These are phyloP conservation scores for Syzygium aromaticum DNA, from an alignment of 345 rosid genomes.

Conservation along the genomic window DNA sequence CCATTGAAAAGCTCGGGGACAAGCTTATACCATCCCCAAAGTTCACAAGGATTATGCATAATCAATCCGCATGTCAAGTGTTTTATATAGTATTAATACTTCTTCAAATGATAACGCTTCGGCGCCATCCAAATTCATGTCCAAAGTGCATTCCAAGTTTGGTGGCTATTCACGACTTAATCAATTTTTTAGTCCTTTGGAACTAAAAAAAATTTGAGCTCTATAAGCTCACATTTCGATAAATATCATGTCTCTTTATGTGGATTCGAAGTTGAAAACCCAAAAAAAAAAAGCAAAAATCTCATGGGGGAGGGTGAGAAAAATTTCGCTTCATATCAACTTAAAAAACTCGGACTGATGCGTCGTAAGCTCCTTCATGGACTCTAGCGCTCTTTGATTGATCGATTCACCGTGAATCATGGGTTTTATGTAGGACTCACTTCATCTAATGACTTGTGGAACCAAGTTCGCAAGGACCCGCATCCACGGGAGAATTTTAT, in stretches of 20 bases:
- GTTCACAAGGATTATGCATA: not conserved
- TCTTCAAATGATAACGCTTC: not conserved
- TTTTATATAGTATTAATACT: not conserved
- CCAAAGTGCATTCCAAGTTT: not conserved
- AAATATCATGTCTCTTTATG: not conserved
- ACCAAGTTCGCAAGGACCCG: not conserved
- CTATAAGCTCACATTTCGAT: not conserved
- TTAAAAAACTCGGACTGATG: not conserved
- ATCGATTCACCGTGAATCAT: not conserved
- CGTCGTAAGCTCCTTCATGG: not conserved
- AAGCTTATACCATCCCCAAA: not conserved
- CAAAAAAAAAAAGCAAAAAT: accelerated
- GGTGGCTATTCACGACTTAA: not conserved
- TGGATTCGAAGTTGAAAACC: accelerated
- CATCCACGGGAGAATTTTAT: not conserved
- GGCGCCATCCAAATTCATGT: not conserved
- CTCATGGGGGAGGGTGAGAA: accelerated
- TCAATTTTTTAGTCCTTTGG: not conserved
- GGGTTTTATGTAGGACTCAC: not conserved
- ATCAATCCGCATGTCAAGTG: not conserved
- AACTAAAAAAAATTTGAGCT: not conserved
- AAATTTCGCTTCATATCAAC: accelerated
- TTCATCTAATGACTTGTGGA: not conserved
- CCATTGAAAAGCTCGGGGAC: not conserved
- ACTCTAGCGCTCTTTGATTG: accelerated